Evolutionary conservation across 805 yeast species (phyloP).

Genomic region (Vanderwaltozyma polyspora): DNA sequence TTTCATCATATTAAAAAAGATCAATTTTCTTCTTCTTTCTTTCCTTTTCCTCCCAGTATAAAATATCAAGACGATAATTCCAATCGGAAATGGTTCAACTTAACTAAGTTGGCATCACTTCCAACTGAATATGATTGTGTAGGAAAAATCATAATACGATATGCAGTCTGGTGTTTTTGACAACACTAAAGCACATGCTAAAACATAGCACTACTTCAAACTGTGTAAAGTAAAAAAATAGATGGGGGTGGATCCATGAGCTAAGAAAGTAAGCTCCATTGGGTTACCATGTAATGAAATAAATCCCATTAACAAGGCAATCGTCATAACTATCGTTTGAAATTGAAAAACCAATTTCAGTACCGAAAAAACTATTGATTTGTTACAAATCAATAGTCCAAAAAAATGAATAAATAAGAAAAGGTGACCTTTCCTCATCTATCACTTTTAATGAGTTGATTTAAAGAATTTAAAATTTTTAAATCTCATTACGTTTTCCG

Average conservation of each 20-base stretch:
- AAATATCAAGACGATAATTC: not conserved
- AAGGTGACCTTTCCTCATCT: conserved; percentile 12
- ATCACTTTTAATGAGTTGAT: conserved; percentile 27
- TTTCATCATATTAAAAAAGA: conserved; percentile 47
- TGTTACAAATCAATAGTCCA: too few species aligned
- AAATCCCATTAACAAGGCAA: conserved; percentile 28
- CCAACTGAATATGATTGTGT: too few species aligned
- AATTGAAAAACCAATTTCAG: conserved; percentile 36
- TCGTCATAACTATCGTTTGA: conserved; percentile 72
- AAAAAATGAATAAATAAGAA: conserved; percentile 3
- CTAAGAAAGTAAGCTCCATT: conserved; percentile 77
- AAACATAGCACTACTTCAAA: conserved; percentile 17
- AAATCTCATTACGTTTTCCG: conserved; percentile 51
- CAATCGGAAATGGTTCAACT: not conserved
- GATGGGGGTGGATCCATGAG: conserved; percentile 56
- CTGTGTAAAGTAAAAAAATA: conserved; percentile 20
- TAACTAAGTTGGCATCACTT: conserved; percentile 1
- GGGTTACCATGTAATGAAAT: conserved; percentile 38
- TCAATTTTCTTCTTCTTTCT: too few species aligned
- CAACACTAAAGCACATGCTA: conserved; percentile 36
- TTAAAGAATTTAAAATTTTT: conserved; percentile 28
- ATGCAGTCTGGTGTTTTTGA: conserved; percentile 53
- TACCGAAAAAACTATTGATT: conserved; percentile 65
- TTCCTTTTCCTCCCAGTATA: too few species aligned
- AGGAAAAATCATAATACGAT: too few species aligned